Percentiles rank a stretch among this genome's conserved stretches.
phyloP scores from a whole-genome alignment of 495 filamentous ascomycete species.

The Cercophora samala region DNA sequence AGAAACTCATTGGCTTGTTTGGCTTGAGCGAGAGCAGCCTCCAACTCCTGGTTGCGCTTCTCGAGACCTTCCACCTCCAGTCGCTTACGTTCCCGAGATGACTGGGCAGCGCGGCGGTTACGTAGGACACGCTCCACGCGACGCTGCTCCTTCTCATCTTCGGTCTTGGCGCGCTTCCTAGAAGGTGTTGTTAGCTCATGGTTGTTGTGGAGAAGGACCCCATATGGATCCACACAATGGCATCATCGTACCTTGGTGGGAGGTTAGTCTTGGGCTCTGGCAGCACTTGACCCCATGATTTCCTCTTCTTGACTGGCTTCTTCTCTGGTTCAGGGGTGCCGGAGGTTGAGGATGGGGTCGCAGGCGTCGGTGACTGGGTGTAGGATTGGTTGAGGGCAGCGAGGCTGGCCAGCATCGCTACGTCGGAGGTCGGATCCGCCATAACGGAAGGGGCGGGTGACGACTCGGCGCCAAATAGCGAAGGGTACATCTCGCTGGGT shows the following conservation, averaged over 20 bases:
- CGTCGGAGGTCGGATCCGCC: conserved; percentile 25
- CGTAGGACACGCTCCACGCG: conserved; percentile 95
- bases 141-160: conserved; percentile 97
- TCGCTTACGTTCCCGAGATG: conserved; percentile 91
- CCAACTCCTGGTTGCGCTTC: conserved; percentile 67
- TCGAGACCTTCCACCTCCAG: conserved; percentile 89
- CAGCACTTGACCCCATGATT: conserved; percentile 97
- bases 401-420: conserved; percentile 9
- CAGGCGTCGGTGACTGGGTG: conserved; percentile 11
- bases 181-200: conserved; percentile 18
- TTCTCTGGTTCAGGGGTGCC: conserved; percentile 49
- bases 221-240: conserved; percentile 24
- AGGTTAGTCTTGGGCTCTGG: conserved; percentile 96
- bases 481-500: conserved; percentile 49
- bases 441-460: conserved; percentile 38
- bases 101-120: conserved; percentile 93
- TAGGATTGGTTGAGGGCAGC: conserved; percentile 18
- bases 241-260: conserved; percentile 71
- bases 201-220: conserved; percentile 6
- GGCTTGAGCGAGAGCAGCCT: conserved; percentile 59
- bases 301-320: conserved; percentile 90
- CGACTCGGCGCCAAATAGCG: conserved; percentile 43
- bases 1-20: conserved; percentile 64
- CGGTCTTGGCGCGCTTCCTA: conserved; percentile 97
- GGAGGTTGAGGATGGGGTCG: conserved; percentile 18